These are phyloP conservation scores for Bromus sterilis DNA, from an alignment of 176 grass and related monocot genomes.

Conservation along the genomic window DNA sequence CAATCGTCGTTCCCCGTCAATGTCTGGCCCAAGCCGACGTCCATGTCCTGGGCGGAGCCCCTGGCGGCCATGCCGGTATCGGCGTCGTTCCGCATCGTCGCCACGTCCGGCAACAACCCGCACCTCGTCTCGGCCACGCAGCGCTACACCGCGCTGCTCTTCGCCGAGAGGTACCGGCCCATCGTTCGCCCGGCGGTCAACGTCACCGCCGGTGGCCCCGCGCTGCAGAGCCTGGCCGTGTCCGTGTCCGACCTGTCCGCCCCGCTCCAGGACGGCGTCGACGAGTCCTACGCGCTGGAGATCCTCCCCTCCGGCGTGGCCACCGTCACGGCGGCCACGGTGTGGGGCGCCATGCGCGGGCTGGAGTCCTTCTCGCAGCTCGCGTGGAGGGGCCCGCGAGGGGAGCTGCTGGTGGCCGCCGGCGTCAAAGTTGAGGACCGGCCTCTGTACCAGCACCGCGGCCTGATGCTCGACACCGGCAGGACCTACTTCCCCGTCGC, in stretches of 20 bases:
- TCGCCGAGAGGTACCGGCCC: slow-evolving; percentile 46
- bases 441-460: slow-evolving; percentile 69
- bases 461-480: slow-evolving; percentile 74
- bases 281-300: slow-evolving; percentile 72
- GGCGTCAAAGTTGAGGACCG: slow-evolving; percentile 54
- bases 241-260: slow-evolving; percentile 41
- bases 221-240: slow-evolving; percentile 27
- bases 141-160: slow-evolving; percentile 68
- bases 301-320: slow-evolving; percentile 11
- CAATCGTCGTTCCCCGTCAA: slow-evolving; percentile 45
- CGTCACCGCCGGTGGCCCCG: not conserved
- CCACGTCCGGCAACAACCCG: slow-evolving; percentile 17
- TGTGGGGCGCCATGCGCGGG: slow-evolving; percentile 89
- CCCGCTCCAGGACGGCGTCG: slow-evolving; percentile 55
- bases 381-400: not conserved
- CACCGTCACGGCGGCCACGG: slow-evolving; percentile 42
- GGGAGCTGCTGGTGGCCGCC: slow-evolving; percentile 23
- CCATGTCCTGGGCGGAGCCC: slow-evolving; percentile 60
- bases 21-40: slow-evolving; percentile 77
- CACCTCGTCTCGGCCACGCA: slow-evolving; percentile 44
- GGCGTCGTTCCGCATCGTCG: slow-evolving; percentile 56
- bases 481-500: slow-evolving; percentile 56
- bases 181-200: slow-evolving; percentile 46
- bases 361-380: slow-evolving; percentile 93
- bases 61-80: slow-evolving; percentile 44